These are phyloP conservation scores for Begonia masoniana DNA, from an alignment of 306 rosid species.

Conservation along the genomic window DNA sequence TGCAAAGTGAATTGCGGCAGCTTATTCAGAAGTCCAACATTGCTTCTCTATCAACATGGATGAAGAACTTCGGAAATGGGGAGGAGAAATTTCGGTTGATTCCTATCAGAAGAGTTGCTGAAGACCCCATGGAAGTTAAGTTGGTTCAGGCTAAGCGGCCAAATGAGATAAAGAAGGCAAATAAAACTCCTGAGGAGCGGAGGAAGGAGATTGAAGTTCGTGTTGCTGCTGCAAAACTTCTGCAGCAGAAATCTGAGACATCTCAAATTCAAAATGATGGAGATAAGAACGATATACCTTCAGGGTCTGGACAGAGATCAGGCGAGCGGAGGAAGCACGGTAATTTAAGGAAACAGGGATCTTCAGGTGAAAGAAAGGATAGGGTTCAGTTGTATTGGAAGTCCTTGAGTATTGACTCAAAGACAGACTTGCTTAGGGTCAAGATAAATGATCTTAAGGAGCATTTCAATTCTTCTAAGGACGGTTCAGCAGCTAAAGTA, in stretches of 20 bases:
- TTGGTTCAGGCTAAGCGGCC: slow-evolving; percentile 76
- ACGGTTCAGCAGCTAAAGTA: not conserved
- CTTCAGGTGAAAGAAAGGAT: slow-evolving; percentile 49
- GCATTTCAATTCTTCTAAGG: not conserved
- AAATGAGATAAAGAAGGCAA: slow-evolving; percentile 90
- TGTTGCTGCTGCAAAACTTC: slow-evolving; percentile 92
- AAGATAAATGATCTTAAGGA: not conserved
- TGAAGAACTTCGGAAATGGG: slow-evolving; percentile 81
- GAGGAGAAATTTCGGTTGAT: slow-evolving; percentile 74
- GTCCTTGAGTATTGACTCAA: not conserved
- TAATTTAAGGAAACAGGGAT: slow-evolving; percentile 38
- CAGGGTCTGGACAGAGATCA: slow-evolving; percentile 45
- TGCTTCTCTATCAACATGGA: slow-evolving; percentile 72
- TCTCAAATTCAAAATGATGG: slow-evolving; percentile 43
- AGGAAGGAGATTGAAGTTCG: slow-evolving; percentile 93
- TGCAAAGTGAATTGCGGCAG: slow-evolving; percentile 73
- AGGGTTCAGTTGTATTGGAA: not conserved
- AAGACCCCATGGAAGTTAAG: slow-evolving; percentile 92
- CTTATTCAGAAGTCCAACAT: slow-evolving; percentile 84
- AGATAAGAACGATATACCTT: slow-evolving; percentile 41
- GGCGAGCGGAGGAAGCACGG: slow-evolving; percentile 51
- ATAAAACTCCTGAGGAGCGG: slow-evolving; percentile 82
- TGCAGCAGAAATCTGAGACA: slow-evolving; percentile 80
- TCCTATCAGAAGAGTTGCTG: slow-evolving; percentile 59
- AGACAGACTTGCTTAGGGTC: not conserved